phyloP scores from a whole-genome alignment of 1,284 basidiomycete genomes.

The Ceratobasidium sp. region DNA sequence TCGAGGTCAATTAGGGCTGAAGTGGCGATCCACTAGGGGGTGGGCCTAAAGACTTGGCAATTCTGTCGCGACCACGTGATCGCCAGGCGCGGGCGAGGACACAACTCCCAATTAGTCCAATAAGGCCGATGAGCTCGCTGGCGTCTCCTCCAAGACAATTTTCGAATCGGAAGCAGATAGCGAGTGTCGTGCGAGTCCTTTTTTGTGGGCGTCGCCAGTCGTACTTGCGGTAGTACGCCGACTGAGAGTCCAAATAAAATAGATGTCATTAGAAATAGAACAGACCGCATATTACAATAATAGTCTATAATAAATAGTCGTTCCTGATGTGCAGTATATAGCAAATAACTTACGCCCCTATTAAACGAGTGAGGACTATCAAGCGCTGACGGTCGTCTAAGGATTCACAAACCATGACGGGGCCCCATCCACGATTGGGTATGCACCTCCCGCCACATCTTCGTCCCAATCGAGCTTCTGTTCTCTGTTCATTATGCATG shows the following conservation, averaged over 20 bases:
- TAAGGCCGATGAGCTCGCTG: neutral
- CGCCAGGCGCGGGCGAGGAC: neutral
- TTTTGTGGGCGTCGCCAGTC: neutral
- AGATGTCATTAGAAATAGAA: no score
- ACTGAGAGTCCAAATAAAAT: no score
- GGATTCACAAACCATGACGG: slow-evolving; percentile 28
- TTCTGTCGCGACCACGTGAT: neutral
- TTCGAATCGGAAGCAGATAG: neutral
- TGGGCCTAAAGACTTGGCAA: no score
- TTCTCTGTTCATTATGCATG: slow-evolving; percentile 1
- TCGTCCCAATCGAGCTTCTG: slow-evolving; percentile 20
- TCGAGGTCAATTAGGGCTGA: neutral
- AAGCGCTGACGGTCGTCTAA: neutral
- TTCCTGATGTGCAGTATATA: no score
- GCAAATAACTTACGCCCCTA: no score
- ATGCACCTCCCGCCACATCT: slow-evolving; percentile 11
- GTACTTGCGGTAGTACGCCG: neutral
- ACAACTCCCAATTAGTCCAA: neutral
- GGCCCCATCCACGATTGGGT: slow-evolving; percentile 31
- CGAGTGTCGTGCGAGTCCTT: neutral
- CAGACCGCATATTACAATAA: no score
- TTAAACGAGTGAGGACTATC: no score
- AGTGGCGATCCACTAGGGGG: neutral
- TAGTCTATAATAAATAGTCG: no score
- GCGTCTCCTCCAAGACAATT: neutral